These are phyloP conservation scores for Colletotrichum sp. DNA, from an alignment of 2,329 filamentous ascomycete species.

Conservation along the genomic window DNA sequence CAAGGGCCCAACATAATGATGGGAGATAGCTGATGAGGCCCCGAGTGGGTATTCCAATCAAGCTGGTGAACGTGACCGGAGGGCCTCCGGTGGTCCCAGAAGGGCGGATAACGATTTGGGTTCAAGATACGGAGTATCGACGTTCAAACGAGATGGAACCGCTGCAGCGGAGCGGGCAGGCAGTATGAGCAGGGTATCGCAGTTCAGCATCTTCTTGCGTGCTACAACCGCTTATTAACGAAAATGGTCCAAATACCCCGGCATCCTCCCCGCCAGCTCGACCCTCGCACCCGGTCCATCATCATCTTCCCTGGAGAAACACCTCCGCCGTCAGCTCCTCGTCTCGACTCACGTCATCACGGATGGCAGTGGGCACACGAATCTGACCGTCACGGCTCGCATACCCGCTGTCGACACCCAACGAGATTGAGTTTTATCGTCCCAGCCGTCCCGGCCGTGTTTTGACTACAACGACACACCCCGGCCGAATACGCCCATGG, in stretches of 20 bases:
- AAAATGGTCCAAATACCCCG: background rate
- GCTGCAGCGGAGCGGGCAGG: background rate
- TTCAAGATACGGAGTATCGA: background rate
- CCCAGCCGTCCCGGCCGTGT: background rate
- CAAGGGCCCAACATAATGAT: background rate
- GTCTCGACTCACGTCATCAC: background rate
- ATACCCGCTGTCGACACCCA: conserved; percentile 3
- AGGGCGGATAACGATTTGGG: background rate
- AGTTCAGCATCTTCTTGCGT: background rate
- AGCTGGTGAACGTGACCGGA: background rate
- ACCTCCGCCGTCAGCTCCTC: background rate
- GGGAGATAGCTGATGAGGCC: background rate
- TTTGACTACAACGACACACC: background rate
- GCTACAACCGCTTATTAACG: background rate
- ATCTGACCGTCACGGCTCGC: background rate
- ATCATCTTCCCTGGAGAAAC: background rate
- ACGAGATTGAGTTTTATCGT: conserved; percentile 13
- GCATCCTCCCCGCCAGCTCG: background rate
- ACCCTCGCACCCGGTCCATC: background rate
- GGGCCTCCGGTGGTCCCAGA: background rate
- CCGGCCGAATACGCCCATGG: background rate
- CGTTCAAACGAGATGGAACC: background rate
- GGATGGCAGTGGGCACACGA: background rate
- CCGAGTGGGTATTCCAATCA: background rate
- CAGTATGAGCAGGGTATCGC: background rate